Base-by-base conservation (phyloP, 495 filamentous ascomycete species). In the Penicillium maclennaniae region DNA sequence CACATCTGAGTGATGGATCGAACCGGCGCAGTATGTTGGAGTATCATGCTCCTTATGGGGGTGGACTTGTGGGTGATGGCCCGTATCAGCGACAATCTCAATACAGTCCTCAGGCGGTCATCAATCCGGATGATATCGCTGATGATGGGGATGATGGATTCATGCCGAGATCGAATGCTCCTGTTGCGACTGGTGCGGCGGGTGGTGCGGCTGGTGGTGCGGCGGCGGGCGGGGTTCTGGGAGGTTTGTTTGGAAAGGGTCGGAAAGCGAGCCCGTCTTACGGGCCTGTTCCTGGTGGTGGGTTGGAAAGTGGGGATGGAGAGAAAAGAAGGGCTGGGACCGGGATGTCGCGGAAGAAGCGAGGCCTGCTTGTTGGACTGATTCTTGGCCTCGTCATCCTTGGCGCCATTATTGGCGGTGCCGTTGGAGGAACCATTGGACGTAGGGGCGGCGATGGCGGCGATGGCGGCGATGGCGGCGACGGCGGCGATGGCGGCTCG, bases 91-190 rank as follows among this genome's bases (percentile, higher is more conserved):
- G 77, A 49, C 78, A 83, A 49, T 86, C 85, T 2, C 74, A 77
- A 5, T 83, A 79, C 26, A 75, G 81, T 82, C 66, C 76, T 70
- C 52, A 78, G 7, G 73, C 78, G 15, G 71, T 73, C 16, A 84
- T 95, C 45, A 85, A 95, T 61, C 89, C 90, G 0, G 81, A 87
- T 54, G 84, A 85, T 2, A 91, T 95, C 48, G 83, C 79, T 3
- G 91, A 96, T 60, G 90, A 95, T 60, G 89, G 86, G 7, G 91
- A 96, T 59, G 91, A 96, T 55, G 89, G 86, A 4, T 78, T 91
- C 43, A 66, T 50, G 50, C 69, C 58, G 10, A 34, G 31, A 56
- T 72, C 64, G 65, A 71, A 67, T 21, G 71, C 59, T 23, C 73
- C 71, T 14, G 75, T 62, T 17, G 75, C 65, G 8, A 79, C 68